A percentile compares a stretch with the other conserved stretches of the same genome.
These are phyloP conservation scores for Leccinum subtestaceum DNA, from an alignment of 768 basidiomycete species.

Conservation along the genomic window DNA sequence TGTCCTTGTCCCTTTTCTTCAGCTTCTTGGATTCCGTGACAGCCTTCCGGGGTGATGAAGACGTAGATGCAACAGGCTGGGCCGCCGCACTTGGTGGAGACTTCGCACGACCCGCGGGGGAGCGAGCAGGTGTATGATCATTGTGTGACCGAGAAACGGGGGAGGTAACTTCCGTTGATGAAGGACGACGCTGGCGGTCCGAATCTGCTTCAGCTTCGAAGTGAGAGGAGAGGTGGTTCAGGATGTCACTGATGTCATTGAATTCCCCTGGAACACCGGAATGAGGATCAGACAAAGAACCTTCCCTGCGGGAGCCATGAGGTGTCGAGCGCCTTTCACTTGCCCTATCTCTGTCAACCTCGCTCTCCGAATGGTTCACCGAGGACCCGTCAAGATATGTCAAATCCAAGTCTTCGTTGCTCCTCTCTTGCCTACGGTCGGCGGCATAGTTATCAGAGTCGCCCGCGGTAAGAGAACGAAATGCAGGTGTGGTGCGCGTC, in stretches of 20 bases:
- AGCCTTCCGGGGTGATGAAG: slow-evolving; percentile 33
- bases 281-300: slow-evolving; percentile 41
- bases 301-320: slow-evolving; percentile 21
- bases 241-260: slow-evolving; percentile 72
- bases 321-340: slow-evolving; percentile 37
- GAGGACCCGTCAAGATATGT: slow-evolving; percentile 45
- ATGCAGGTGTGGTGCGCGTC: slow-evolving; percentile 73
- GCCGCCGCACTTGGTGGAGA: slow-evolving; percentile 32
- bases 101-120: slow-evolving; percentile 27
- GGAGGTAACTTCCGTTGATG: slow-evolving; percentile 29
- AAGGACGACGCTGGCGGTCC: slow-evolving; percentile 40
- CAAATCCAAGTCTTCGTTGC: slow-evolving; percentile 53
- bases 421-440: slow-evolving; percentile 31
- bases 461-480: slow-evolving; percentile 71
- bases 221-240: slow-evolving; percentile 68
- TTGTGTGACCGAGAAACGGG: slow-evolving; percentile 31
- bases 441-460: slow-evolving; percentile 24
- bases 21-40: slow-evolving; percentile 23
- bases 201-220: slow-evolving; percentile 58
- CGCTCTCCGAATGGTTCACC: slow-evolving; percentile 12
- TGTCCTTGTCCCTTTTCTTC: slow-evolving; percentile 30
- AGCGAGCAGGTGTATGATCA: slow-evolving; percentile 19
- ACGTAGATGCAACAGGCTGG: slow-evolving; percentile 54
- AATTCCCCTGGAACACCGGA: slow-evolving; percentile 57
- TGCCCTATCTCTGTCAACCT: slow-evolving; percentile 41